phyloP scores from a whole-genome alignment of 2,329 filamentous ascomycete genomes.

The Neopestalotiopsis clavispora region DNA sequence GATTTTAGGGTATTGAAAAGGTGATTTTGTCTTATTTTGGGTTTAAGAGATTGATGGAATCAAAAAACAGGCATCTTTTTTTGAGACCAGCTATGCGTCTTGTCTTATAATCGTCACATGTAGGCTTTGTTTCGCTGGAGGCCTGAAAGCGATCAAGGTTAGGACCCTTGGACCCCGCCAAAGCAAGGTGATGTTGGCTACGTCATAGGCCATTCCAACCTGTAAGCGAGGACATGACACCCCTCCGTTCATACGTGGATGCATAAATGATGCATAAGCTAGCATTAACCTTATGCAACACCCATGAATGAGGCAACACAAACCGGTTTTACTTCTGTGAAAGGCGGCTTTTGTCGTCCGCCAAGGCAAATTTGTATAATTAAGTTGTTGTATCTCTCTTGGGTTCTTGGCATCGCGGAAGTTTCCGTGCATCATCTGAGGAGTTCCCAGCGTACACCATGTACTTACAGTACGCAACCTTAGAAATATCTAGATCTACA shows the following conservation, averaged over 20 bases:
- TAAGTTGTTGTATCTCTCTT: neutral
- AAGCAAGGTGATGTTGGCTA: neutral
- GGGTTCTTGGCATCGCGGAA: neutral
- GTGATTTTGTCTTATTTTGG: neutral
- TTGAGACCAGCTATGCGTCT: neutral
- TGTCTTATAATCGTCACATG: neutral
- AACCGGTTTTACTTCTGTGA: neutral
- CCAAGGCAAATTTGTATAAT: neutral
- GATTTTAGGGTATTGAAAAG: no score
- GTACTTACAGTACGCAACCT: no score
- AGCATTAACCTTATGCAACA: neutral
- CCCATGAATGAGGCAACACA: neutral
- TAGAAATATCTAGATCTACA: no score
- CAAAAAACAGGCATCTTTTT: neutral
- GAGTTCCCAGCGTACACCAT: no score
- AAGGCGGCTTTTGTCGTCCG: neutral
- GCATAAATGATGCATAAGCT: neutral
- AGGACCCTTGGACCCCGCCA: neutral
- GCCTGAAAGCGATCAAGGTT: neutral
- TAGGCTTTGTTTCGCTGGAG: neutral
- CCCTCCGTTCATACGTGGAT: neutral
- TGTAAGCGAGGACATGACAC: neutral
- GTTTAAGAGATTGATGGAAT: neutral
- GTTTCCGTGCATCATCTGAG: neutral
- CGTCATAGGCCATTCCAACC: neutral